These are phyloP conservation scores for Penicillium chermesinum DNA, from an alignment of 495 filamentous ascomycete genomes.

Conservation along the genomic window DNA sequence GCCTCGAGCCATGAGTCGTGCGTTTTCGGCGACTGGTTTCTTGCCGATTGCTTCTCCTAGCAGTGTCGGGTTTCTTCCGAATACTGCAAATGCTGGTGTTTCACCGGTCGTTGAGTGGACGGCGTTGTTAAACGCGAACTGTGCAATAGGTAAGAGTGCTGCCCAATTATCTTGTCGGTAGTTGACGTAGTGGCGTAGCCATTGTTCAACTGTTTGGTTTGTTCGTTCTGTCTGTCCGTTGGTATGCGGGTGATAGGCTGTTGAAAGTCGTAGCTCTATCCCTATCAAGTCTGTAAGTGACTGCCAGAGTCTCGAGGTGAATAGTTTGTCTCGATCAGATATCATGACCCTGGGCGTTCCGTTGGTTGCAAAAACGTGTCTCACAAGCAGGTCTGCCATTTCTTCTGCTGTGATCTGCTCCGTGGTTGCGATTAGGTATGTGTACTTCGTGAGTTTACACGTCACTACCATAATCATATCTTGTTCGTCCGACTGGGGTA, in stretches of 20 bases:
- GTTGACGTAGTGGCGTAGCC: neutral
- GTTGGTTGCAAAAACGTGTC: neutral
- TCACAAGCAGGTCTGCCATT: neutral
- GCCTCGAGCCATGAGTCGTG: neutral
- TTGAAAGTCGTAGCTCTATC: slow-evolving; percentile 7
- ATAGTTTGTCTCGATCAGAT: slow-evolving; percentile 3
- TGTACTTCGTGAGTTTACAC: neutral
- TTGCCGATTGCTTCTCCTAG: neutral
- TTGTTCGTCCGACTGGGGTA: slow-evolving; percentile 1
- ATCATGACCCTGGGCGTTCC: neutral
- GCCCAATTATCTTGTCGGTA: neutral
- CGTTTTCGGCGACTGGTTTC: neutral
- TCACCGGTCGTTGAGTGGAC: neutral
- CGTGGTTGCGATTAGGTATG: neutral
- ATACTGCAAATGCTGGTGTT: neutral
- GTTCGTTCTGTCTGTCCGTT: slow-evolving; percentile 2
- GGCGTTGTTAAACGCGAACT: neutral
- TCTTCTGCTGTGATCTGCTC: neutral
- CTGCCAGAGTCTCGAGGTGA: slow-evolving; percentile 1
- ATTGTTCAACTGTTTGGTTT: slow-evolving; percentile 1
- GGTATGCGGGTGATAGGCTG: slow-evolving; percentile 1
- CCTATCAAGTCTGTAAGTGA: neutral
- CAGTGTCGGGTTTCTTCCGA: neutral
- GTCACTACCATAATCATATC: slow-evolving; percentile 6
- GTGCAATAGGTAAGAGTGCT: neutral